Base-by-base conservation (phyloP, 1,139 yeast species). In the Protomyces inouyei region DNA sequence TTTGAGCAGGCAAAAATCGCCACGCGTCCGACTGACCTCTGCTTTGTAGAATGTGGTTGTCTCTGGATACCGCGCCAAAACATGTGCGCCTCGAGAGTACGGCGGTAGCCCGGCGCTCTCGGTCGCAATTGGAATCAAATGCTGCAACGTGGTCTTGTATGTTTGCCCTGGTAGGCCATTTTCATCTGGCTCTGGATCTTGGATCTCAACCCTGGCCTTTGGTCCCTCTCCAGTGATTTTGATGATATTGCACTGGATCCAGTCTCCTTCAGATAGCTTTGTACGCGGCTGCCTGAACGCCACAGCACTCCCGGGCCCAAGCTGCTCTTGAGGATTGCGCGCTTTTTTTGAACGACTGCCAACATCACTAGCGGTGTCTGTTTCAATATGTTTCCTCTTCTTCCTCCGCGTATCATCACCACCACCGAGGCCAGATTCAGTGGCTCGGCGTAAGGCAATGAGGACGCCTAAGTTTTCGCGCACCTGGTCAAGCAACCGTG, bases 151-250 rank as follows among this genome's bases (percentile, higher is more conserved):
- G 2, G 97, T 92, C 71, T 85, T 87, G 76, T 87, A 95, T 0
- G 88, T 80, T 48, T 65, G 64, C 28, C 57, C 55, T 14, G 60
- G 61, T 23, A 54, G 55, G 16, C 57, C 89, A 71, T 86, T 83
- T 72, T 93, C 98, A 72, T 95, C 98, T 0, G 98, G 98, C 73
- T 95, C 98, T 0, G 98, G 97, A 74, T 95, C 99, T 69, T 90
- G 83, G 12, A 95, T 92, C 75, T 93, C 98, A 72, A 85, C 87
- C 67, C 76, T 60, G 64, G 73, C 77, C 73, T 83, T 83, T 32
- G 82, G 77, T 0, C 95, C 95, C 69, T 92, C 98, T 0, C 85
- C 85, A 28, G 86, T 77, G 2, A 93, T 85, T 70, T 83, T 84
- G 59, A 87, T 83, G 28, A 93, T 96, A 71, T 88, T 92, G 77